Evolutionary conservation across 2,329 filamentous ascomycete genomes (phyloP), one percentile per base, ranked within the genome.

Genomic region (Trichothecium sympodiale): DNA sequence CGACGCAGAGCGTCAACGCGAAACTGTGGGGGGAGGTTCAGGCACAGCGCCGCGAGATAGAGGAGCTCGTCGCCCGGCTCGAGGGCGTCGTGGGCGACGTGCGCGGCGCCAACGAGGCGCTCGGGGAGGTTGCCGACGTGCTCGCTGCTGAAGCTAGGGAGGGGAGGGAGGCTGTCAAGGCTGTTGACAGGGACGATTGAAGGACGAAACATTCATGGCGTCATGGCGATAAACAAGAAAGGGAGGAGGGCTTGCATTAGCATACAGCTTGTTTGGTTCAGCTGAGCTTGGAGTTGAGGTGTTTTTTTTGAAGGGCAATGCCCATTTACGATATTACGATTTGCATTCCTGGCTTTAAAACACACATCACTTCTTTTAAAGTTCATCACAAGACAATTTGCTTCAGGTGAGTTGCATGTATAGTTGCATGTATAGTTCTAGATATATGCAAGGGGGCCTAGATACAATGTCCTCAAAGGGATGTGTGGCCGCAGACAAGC

Each of bases 1-100:
- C 70, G 16, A 63, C 62, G 30, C 71, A 77, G 50, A 60, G 65
- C 13, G 64, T 69, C 46, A 80, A 80, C 49, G 66, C 68, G 12
- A 59, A 55, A 5, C 55, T 78, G 14, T 69, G 65, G 39, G 62
- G 64, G 30, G 64, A 67, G 36, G 60, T 80, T 10, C 54, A 57
- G 34, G 54, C 50, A 29, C 76, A 80, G 60, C 63, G 71, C 41
- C 56, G 54, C 2, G 74, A 78, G 55, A 67, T 76, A 26, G 66
- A 65, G 36, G 54, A 51, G 15, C 55, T 80, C 29, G 53, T 77
- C 16, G 54, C 45, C 3, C 52, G 57, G 10, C 59, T 77, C 10
- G 73, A 77, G 47, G 57, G 54, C 18, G 60, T 65, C 6, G 60
- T 75, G 20, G 61, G 58, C 29, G 76, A 80, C 49, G 60, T 78